Conservation (phyloP, 805 yeast genomes). For the Kodamaea kakaduensis region DNA sequence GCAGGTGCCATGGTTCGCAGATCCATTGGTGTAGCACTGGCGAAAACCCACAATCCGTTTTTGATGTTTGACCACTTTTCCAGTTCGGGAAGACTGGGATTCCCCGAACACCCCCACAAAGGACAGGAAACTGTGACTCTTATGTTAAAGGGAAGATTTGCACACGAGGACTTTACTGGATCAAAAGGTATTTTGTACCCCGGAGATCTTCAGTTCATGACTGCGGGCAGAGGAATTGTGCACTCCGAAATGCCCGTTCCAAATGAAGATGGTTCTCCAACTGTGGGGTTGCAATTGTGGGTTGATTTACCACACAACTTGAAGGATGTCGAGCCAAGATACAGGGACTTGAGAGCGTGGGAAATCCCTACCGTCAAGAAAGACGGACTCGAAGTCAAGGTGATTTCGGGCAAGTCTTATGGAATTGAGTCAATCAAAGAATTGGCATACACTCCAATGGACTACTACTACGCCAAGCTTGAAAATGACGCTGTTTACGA, state of each 20-base stretch:
- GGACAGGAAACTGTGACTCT: constrained; percentile 79
- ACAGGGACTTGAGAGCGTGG: constrained; percentile 65
- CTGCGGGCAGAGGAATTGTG: constrained; percentile 84
- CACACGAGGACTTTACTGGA: constrained; percentile 87
- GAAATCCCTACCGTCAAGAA: constrained; percentile 74
- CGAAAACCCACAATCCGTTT: constrained; percentile 78
- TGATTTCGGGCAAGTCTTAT: constrained; percentile 71
- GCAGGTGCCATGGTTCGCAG: constrained; percentile 82
- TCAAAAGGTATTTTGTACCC: constrained; percentile 67
- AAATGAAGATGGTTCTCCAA: constrained; percentile 40
- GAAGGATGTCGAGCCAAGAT: constrained; percentile 66
- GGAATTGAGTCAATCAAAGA: constrained; percentile 74
- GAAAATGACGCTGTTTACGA: constrained; percentile 61
- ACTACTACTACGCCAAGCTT: constrained; percentile 62
- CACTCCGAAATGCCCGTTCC: constrained; percentile 83
- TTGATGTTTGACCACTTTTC: constrained; percentile 77
- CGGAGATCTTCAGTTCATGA: constrained; percentile 91
- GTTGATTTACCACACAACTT: constrained; percentile 69
- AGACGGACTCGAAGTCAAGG: constrained; percentile 57
- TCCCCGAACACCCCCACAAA: constrained; percentile 80
- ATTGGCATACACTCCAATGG: constrained; percentile 77
- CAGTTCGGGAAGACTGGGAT: constrained; percentile 63
- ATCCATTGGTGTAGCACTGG: constrained; percentile 64
- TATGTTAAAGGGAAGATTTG: constrained; percentile 60
- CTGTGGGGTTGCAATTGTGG: constrained; percentile 80